A percentile compares a stretch with the other conserved stretches of the same genome.
These are phyloP conservation scores for Cystoderma amianthinum DNA, from an alignment of 768 basidiomycete genomes.

Conservation along the genomic window DNA sequence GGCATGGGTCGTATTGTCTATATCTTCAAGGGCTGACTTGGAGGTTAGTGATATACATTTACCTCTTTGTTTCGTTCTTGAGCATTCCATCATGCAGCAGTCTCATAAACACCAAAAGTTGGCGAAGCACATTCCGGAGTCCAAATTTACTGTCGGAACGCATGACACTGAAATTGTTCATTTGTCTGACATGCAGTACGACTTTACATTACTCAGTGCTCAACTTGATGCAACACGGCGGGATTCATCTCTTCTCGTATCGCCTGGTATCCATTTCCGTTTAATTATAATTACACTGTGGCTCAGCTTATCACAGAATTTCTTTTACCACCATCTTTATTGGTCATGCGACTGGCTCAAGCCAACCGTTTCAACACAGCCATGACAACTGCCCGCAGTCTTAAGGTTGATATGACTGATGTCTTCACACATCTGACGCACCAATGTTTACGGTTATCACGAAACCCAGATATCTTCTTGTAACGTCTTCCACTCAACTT, in stretches of 20 bases:
- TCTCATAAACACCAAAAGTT: conserved; percentile 66
- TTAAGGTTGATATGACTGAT: conserved; percentile 83
- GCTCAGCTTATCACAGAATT: conserved; percentile 29
- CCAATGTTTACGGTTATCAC: conserved; percentile 74
- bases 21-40: conserved; percentile 34
- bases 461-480: conserved; percentile 53
- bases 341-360: conserved; percentile 76
- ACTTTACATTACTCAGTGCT: conserved; percentile 69
- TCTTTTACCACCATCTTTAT: conserved; percentile 49
- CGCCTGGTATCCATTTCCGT: conserved; percentile 50
- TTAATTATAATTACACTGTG: conserved; percentile 6
- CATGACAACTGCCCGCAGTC: conserved; percentile 63
- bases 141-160: conserved; percentile 54
- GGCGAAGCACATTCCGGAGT: conserved; percentile 72
- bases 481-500: conserved; percentile 16
- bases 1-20: conserved; percentile 76
- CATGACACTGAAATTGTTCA: conserved; percentile 75
- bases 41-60: conserved; percentile 34
- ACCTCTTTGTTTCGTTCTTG: conserved; percentile 7
- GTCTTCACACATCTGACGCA: conserved; percentile 71
- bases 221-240: conserved; percentile 68
- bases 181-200: conserved; percentile 72
- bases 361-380: conserved; percentile 75
- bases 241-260: conserved; percentile 54
- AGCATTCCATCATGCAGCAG: conserved; percentile 34